Conservation (phyloP, 805 yeast species). For the Candida odintsovae region DNA sequence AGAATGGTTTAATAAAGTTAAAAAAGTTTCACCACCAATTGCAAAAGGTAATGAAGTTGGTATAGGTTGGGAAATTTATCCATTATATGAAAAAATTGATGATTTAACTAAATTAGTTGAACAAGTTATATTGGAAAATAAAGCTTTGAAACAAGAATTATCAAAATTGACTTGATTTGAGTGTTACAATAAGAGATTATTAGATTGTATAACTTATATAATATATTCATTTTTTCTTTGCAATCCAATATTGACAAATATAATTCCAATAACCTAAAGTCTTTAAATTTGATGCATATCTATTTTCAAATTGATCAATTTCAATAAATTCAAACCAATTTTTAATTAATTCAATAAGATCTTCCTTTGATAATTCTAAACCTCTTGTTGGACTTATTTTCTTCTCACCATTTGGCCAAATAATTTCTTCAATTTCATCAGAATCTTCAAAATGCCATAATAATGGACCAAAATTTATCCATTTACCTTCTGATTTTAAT, state of each 20-base stretch:
- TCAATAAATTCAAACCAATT: slow-evolving; percentile 48
- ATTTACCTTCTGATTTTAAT: slow-evolving; percentile 39
- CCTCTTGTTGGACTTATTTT: slow-evolving; percentile 40
- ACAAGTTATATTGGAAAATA: slow-evolving; percentile 14
- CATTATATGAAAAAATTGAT: slow-evolving; percentile 47
- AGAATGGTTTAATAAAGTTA: slow-evolving; percentile 47
- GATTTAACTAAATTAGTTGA: slow-evolving; percentile 20
- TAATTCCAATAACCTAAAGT: slow-evolving; percentile 52
- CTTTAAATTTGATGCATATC: slow-evolving; percentile 47
- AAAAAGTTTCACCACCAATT: slow-evolving; percentile 52
- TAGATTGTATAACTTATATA: background rate
- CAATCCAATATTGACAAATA: slow-evolving; percentile 67
- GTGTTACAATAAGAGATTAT: too few species aligned
- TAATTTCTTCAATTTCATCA: slow-evolving; percentile 23
- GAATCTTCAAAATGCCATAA: slow-evolving; percentile 68
- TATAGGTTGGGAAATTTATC: slow-evolving; percentile 59
- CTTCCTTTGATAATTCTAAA: slow-evolving; percentile 53
- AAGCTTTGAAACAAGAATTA: slow-evolving; percentile 11
- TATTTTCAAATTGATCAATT: slow-evolving; percentile 35
- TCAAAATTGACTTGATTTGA: too few species aligned
- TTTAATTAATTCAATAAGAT: slow-evolving; percentile 40
- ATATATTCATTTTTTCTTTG: slow-evolving; percentile 26
- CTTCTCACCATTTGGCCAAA: slow-evolving; percentile 16
- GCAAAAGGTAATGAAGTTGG: slow-evolving; percentile 48
- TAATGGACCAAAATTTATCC: slow-evolving; percentile 67